Evolutionary conservation across 208 protist genomes (phyloP).

Genomic region (Wallacemonas collosoma): DNA sequence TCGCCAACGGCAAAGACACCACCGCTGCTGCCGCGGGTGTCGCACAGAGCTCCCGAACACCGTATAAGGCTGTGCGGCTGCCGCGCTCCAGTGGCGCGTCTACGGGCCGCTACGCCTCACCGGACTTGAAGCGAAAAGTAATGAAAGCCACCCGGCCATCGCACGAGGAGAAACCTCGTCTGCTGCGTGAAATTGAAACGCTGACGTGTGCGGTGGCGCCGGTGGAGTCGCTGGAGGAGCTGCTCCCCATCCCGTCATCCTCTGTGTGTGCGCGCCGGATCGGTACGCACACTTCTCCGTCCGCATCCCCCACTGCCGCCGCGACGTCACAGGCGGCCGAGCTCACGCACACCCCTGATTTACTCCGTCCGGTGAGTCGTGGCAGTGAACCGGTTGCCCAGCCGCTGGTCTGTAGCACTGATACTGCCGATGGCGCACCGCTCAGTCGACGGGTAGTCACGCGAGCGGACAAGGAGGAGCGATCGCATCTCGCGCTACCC

Average conservation of each 20-base stretch:
- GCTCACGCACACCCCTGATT: too few relatives aligned
- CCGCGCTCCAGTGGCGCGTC: neutral
- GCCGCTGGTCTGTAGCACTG: neutral
- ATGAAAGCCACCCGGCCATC: slow-evolving; percentile 16
- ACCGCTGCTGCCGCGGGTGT: neutral
- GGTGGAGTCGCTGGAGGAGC: slow-evolving; percentile 37
- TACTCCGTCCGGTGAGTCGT: neutral
- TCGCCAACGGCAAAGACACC: neutral
- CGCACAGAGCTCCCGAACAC: neutral
- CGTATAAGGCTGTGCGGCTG: neutral
- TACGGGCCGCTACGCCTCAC: slow-evolving; percentile 5
- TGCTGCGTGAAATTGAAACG: slow-evolving; percentile 54
- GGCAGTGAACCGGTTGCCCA: neutral
- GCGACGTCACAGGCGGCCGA: neutral
- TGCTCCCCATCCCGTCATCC: slow-evolving; percentile 15
- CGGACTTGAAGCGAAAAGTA: neutral
- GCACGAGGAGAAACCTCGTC: slow-evolving; percentile 24
- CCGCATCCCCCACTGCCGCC: neutral
- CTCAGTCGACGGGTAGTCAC: neutral
- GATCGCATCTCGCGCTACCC: neutral
- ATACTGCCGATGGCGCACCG: neutral
- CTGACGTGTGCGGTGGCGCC: slow-evolving; percentile 30
- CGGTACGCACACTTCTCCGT: neutral
- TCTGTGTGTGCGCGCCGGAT: neutral
- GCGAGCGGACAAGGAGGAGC: neutral